phyloP scores from a whole-genome alignment of 2,329 filamentous ascomycete genomes.

The Colletotrichum theobromicola region DNA sequence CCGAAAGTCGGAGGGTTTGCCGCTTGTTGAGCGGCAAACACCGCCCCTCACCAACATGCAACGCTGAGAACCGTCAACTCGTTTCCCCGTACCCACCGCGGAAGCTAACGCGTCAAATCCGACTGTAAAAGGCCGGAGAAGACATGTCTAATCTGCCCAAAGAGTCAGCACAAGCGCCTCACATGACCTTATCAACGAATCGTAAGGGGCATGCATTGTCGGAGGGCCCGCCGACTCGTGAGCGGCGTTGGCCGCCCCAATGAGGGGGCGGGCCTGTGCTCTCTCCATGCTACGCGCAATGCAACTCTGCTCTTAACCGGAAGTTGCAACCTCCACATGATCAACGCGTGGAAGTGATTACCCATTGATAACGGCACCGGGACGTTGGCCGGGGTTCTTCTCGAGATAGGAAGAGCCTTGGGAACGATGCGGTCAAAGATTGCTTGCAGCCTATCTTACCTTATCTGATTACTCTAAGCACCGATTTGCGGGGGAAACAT shows the following conservation, averaged over 20 bases:
- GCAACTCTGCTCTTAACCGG: not conserved
- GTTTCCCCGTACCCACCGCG: not conserved
- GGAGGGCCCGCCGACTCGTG: not conserved
- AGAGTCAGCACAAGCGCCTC: not conserved
- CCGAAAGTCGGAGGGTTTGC: not conserved
- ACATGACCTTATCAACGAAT: not conserved
- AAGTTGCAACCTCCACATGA: not conserved
- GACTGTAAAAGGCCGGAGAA: not conserved
- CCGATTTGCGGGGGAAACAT: not conserved
- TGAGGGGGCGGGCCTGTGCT: not conserved
- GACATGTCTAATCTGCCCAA: not conserved
- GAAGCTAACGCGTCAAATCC: not conserved
- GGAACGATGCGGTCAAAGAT: not conserved
- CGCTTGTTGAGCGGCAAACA: not conserved
- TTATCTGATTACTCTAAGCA: not conserved
- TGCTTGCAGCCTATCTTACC: not conserved
- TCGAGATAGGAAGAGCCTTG: not conserved
- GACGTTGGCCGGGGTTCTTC: not conserved
- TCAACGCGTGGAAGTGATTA: not conserved
- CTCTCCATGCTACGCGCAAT: not conserved
- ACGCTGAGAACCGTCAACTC: not conserved
- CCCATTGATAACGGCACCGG: not conserved
- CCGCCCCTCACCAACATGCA: not conserved
- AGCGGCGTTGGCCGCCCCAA: slow-evolving; percentile 1
- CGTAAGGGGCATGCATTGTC: not conserved